phyloP scores from a whole-genome alignment of 1,284 basidiomycete genomes.

The Ceratobasidium sp. region DNA sequence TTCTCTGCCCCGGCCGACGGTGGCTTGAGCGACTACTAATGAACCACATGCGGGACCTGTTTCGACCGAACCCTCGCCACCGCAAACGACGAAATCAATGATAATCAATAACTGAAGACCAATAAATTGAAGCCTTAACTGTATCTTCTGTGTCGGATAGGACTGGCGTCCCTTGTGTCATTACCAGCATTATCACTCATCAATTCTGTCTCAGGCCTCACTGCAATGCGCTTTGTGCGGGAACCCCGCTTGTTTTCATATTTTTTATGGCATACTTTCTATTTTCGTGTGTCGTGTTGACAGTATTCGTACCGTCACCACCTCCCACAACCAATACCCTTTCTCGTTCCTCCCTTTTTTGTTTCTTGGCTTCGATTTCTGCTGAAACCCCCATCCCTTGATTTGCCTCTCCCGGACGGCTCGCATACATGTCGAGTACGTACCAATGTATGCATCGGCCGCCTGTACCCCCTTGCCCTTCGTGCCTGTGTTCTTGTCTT shows the following conservation, averaged over 20 bases:
- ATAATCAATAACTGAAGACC: slow-evolving; percentile 15
- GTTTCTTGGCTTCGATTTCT: slow-evolving; percentile 3
- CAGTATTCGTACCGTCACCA: slow-evolving; percentile 13
- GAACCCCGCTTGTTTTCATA: slow-evolving; percentile 37
- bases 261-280: slow-evolving; percentile 35
- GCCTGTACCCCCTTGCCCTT: background rate
- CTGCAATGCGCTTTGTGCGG: slow-evolving; percentile 32
- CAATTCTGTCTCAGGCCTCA: slow-evolving; percentile 25
- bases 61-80: background rate
- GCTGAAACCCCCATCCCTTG: background rate
- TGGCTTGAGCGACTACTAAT: slow-evolving; percentile 26
- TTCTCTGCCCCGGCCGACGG: slow-evolving; percentile 33
- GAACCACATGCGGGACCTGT: background rate
- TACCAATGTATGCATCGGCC: background rate
- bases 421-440: slow-evolving; percentile 31
- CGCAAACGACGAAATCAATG: slow-evolving; percentile 16
- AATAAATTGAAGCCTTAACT: slow-evolving; percentile 24
- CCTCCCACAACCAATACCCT: slow-evolving; percentile 32
- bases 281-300: slow-evolving; percentile 35
- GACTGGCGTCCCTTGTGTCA: slow-evolving; percentile 38
- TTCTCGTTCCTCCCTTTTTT: slow-evolving; percentile 3
- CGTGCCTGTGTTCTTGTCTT: slow-evolving; percentile 3
- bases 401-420: background rate
- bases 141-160: slow-evolving; percentile 30
- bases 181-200: slow-evolving; percentile 37